Percentiles rank a stretch among this genome's conserved stretches.
Conservation (phyloP, 768 basidiomycete species). For the Tulasnella sp. region DNA sequence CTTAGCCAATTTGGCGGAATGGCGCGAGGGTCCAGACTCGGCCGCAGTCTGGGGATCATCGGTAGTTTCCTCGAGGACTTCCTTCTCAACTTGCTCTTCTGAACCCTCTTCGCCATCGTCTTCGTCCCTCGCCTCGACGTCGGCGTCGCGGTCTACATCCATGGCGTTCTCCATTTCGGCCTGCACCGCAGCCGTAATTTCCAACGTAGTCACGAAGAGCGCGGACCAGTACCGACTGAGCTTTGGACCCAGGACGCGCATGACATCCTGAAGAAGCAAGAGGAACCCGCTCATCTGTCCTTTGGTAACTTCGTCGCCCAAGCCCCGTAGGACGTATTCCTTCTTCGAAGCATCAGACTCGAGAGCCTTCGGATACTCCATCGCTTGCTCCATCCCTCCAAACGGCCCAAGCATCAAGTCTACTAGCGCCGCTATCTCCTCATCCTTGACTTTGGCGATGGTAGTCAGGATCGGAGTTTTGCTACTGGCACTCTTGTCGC, state of each 20-base stretch:
- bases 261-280: slow-evolving; percentile 71
- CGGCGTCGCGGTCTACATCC: slow-evolving; percentile 26
- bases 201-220: slow-evolving; percentile 60
- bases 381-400: slow-evolving; percentile 2
- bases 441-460: slow-evolving; percentile 58
- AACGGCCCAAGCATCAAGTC: slow-evolving; percentile 83
- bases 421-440: slow-evolving; percentile 69
- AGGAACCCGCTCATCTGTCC: slow-evolving; percentile 75
- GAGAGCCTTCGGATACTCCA: slow-evolving; percentile 5
- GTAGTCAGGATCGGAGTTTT: slow-evolving; percentile 67
- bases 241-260: slow-evolving; percentile 72
- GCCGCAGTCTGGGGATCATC: slow-evolving; percentile 33
- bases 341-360: background rate
- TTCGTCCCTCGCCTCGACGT: background rate
- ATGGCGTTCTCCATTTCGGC: slow-evolving; percentile 25
- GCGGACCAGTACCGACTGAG: slow-evolving; percentile 64
- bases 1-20: slow-evolving; percentile 41
- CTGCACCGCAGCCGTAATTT: slow-evolving; percentile 61
- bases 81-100: slow-evolving; percentile 33
- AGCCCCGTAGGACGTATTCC: background rate
- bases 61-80: slow-evolving; percentile 31
- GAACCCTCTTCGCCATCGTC: slow-evolving; percentile 20
- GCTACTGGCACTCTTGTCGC: slow-evolving; percentile 50
- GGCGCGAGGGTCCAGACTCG: slow-evolving; percentile 19
- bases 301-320: slow-evolving; percentile 25